Percentiles rank a stretch among this genome's conserved stretches.
Evolutionary conservation across 1,284 basidiomycete genomes (phyloP).

Genomic region (Baeospora myosura): DNA sequence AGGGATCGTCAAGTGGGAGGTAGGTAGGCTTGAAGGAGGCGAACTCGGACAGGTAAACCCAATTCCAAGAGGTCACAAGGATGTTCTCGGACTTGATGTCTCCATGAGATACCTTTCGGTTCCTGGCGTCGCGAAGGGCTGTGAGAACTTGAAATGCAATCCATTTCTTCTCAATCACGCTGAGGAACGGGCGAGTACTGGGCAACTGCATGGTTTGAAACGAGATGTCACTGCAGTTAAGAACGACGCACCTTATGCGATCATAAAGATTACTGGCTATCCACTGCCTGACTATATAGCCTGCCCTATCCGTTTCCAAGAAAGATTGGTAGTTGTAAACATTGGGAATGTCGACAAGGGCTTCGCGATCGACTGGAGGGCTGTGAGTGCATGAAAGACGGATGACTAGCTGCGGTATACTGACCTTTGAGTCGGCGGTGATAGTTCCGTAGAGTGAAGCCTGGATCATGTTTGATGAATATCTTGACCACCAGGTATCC

Average conservation of each 20-base stretch:
- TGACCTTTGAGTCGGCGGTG: slow-evolving; percentile 60
- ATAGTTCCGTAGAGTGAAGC: slow-evolving; percentile 60
- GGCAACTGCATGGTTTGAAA: neutral
- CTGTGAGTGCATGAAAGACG: neutral
- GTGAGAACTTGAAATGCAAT: slow-evolving; percentile 91
- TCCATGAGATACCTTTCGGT: slow-evolving; percentile 85
- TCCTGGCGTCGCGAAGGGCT: slow-evolving; percentile 78
- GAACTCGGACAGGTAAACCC: slow-evolving; percentile 94
- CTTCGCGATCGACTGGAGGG: slow-evolving; percentile 1
- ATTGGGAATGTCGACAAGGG: slow-evolving; percentile 2
- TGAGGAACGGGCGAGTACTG: slow-evolving; percentile 94
- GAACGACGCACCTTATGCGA: slow-evolving; percentile 76
- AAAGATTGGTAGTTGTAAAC: slow-evolving; percentile 82
- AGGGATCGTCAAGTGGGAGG: slow-evolving; percentile 93
- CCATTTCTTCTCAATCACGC: slow-evolving; percentile 94
- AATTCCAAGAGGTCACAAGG: slow-evolving; percentile 93
- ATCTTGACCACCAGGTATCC: slow-evolving; percentile 58
- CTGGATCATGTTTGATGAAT: slow-evolving; percentile 77
- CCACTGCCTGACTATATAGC: slow-evolving; percentile 94
- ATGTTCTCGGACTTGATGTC: slow-evolving; percentile 99
- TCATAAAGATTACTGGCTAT: slow-evolving; percentile 93
- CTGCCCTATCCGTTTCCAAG: slow-evolving; percentile 93
- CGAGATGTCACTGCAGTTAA: slow-evolving; percentile 3
- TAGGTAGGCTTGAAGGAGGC: slow-evolving; percentile 95
- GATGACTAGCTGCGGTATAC: slow-evolving; percentile 48